A percentile compares a stretch with the other conserved stretches of the same genome.
These are phyloP conservation scores for Phylloporus rhodoxanthus DNA, from an alignment of 768 basidiomycete species.

Conservation along the genomic window DNA sequence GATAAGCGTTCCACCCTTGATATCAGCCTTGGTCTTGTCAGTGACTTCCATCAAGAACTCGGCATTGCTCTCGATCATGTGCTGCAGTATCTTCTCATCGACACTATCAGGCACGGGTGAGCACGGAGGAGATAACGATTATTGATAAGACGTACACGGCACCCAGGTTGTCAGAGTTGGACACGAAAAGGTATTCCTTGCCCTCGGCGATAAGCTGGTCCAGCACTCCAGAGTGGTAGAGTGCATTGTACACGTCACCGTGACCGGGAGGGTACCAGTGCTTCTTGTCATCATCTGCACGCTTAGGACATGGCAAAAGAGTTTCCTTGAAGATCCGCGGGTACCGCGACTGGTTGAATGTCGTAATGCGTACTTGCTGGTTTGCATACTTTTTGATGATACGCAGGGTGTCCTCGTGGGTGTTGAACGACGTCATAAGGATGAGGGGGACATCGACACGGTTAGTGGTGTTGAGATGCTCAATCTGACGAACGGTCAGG, in stretches of 20 bases:
- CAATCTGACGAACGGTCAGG: conserved; percentile 56
- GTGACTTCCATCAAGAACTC: conserved; percentile 76
- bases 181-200: conserved; percentile 75
- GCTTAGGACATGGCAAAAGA: conserved; percentile 56
- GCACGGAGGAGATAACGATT: not conserved
- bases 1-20: conserved; percentile 68
- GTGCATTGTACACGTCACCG: conserved; percentile 69
- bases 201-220: conserved; percentile 65
- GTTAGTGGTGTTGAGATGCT: conserved; percentile 61
- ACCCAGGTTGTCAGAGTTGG: conserved; percentile 73
- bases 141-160: conserved; percentile 42
- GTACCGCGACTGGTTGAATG: conserved; percentile 71
- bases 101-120: conserved; percentile 36
- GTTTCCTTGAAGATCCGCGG: conserved; percentile 68
- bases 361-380: conserved; percentile 68
- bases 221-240: conserved; percentile 66
- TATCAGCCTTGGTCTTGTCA: conserved; percentile 79
- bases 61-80: conserved; percentile 59
- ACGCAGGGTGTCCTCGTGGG: conserved; percentile 69
- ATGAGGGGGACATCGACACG: conserved; percentile 70
- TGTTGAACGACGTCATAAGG: conserved; percentile 81
- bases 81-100: conserved; percentile 59
- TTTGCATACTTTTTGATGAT: conserved; percentile 79
- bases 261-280: conserved; percentile 77
- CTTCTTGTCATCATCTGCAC: conserved; percentile 55